Evolutionary conservation across 805 yeast species (phyloP).

Genomic region (Zygoascus flipseniorum): DNA sequence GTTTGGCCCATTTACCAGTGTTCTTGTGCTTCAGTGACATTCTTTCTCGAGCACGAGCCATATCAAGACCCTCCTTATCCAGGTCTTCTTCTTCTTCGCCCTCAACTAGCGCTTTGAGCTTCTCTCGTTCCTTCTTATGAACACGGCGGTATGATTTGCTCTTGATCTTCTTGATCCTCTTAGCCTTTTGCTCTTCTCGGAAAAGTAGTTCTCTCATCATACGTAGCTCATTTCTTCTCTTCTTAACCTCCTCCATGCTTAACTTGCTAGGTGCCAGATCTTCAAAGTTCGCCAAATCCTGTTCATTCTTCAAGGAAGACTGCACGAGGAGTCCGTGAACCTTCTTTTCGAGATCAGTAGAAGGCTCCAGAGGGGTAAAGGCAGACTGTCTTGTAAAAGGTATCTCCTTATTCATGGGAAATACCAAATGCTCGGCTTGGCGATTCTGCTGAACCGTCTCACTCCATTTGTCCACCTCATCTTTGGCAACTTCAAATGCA

Average conservation of each 20-base stretch:
- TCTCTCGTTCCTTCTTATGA: slow-evolving; percentile 72
- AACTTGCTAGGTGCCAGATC: slow-evolving; percentile 75
- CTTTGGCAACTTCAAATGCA: slow-evolving; percentile 82
- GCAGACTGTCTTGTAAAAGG: slow-evolving; percentile 45
- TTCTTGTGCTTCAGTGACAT: slow-evolving; percentile 88
- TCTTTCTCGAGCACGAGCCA: slow-evolving; percentile 79
- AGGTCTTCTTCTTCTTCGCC: slow-evolving; percentile 43
- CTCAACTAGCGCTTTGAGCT: slow-evolving; percentile 56
- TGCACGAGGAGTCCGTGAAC: slow-evolving; percentile 52
- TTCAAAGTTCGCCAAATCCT: slow-evolving; percentile 76
- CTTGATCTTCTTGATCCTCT: slow-evolving; percentile 87
- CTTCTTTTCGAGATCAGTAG: slow-evolving; percentile 53
- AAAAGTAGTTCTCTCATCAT: slow-evolving; percentile 94
- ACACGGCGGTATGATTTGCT: slow-evolving; percentile 83
- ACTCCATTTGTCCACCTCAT: slow-evolving; percentile 82
- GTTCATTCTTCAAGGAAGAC: slow-evolving; percentile 63
- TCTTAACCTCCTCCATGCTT: slow-evolving; percentile 67
- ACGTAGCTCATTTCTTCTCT: slow-evolving; percentile 74
- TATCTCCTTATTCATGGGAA: slow-evolving; percentile 50
- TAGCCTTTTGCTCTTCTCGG: slow-evolving; percentile 87
- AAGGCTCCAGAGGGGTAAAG: slow-evolving; percentile 43
- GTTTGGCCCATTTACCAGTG: slow-evolving; percentile 82
- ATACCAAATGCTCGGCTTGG: slow-evolving; percentile 74
- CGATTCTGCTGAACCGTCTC: slow-evolving; percentile 73
- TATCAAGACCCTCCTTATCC: slow-evolving; percentile 54